Conservation (phyloP, 805 yeast species). For the Candida stauntonica region DNA sequence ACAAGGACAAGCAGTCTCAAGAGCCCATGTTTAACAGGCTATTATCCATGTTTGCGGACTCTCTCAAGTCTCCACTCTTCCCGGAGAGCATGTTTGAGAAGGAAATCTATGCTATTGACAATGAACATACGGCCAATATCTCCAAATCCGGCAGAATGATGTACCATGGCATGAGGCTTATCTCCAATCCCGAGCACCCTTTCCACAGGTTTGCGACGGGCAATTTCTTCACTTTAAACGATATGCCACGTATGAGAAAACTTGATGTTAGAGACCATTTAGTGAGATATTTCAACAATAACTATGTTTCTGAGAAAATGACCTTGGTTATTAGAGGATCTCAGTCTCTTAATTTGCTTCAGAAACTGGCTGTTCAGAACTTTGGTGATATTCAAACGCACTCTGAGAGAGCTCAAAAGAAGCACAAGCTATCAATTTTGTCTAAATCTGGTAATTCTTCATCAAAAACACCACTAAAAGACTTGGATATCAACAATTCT, state of each 20-base stretch:
- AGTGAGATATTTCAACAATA: conserved; percentile 33
- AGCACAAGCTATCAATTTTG: conserved; percentile 8
- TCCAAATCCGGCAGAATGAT: conserved; percentile 40
- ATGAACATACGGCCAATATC: conserved; percentile 60
- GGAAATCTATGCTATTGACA: conserved; percentile 59
- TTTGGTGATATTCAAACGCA: conserved; percentile 35
- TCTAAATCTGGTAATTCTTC: neutral
- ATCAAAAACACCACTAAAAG: too few relatives aligned
- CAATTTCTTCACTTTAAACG: conserved; percentile 43
- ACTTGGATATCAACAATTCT: conserved; percentile 13
- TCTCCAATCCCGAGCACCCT: conserved; percentile 45
- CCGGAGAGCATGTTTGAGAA: conserved; percentile 35
- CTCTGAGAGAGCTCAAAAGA: conserved; percentile 6
- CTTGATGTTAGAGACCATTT: conserved; percentile 35
- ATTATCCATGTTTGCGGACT: conserved; percentile 46
- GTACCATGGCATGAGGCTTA: conserved; percentile 53
- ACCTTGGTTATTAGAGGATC: conserved; percentile 61
- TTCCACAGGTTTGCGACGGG: conserved; percentile 69
- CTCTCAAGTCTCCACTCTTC: conserved; percentile 49
- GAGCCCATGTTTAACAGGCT: conserved; percentile 41
- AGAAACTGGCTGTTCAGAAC: conserved; percentile 42
- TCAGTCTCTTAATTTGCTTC: conserved; percentile 54
- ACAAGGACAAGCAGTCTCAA: conserved; percentile 11
- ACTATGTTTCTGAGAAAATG: conserved; percentile 47
- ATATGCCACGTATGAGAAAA: conserved; percentile 30